Evolutionary conservation across 73 alveolate genomes (phyloP).

Genomic region (Symbiodinium natans): DNA sequence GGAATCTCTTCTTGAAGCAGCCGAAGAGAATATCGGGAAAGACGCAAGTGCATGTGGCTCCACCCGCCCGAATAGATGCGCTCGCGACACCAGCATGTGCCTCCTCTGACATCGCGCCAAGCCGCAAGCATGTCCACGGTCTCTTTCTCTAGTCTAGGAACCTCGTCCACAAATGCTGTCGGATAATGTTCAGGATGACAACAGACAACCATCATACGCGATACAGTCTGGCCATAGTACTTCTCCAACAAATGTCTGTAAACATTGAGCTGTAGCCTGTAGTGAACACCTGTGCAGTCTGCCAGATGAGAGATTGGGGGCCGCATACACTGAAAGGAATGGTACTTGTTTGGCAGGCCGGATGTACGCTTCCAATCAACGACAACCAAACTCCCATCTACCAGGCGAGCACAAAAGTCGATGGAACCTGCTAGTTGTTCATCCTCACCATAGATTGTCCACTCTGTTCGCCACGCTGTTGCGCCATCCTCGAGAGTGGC

Average conservation of each 20-base stretch:
- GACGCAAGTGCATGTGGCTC: too few species aligned
- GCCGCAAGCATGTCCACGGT: background rate
- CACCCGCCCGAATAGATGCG: too few species aligned
- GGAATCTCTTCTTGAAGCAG: too few species aligned
- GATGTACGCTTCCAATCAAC: background rate
- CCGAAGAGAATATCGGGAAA: too few species aligned
- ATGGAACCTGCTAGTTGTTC: background rate
- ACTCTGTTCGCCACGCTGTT: conserved; percentile 41
- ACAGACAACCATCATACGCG: background rate
- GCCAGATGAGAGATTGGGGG: background rate
- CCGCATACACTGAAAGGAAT: background rate
- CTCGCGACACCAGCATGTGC: too few species aligned
- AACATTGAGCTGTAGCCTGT: background rate
- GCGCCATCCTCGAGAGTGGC: background rate
- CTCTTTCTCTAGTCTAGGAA: background rate
- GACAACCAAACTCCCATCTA: background rate
- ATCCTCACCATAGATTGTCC: background rate
- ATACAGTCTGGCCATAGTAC: background rate
- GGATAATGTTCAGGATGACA: background rate
- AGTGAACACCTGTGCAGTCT: background rate
- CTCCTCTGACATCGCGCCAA: too few species aligned
- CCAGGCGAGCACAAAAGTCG: background rate
- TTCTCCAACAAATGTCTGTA: background rate
- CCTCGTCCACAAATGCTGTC: background rate
- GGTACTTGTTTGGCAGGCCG: background rate